phyloP scores from a whole-genome alignment of 2,329 filamentous ascomycete species.

The Chrysoporthe deuterocubensis region DNA sequence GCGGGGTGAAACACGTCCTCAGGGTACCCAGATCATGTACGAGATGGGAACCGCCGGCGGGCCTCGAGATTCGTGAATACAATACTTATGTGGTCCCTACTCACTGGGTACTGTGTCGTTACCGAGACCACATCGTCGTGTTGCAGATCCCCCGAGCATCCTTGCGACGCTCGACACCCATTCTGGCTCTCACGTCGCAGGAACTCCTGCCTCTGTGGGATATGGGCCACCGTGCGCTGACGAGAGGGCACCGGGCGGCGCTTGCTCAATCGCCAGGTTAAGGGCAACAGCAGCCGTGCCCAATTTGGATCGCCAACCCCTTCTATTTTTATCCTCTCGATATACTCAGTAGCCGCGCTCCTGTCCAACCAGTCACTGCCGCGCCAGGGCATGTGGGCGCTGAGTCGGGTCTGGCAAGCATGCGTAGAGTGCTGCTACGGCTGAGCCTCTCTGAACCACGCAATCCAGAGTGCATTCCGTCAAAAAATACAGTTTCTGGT shows the following conservation, averaged over 20 bases:
- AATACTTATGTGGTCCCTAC: neutral
- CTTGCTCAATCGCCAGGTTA: too few relatives aligned
- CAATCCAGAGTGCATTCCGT: too few relatives aligned
- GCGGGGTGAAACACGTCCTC: conserved; percentile 1
- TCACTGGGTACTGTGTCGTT: neutral
- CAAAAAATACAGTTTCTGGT: too few relatives aligned
- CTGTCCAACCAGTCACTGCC: neutral
- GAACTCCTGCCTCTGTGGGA: neutral
- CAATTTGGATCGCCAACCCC: neutral
- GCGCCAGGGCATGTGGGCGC: neutral
- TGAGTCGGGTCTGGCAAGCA: neutral
- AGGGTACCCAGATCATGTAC: neutral
- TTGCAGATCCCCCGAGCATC: neutral
- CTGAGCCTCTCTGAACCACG: neutral
- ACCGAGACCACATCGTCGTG: neutral
- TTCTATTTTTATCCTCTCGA: conserved; percentile 3
- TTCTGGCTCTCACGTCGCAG: neutral
- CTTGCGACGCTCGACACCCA: neutral
- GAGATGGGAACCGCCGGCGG: neutral
- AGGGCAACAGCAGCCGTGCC: neutral
- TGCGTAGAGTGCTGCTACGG: neutral
- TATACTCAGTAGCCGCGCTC: conserved; percentile 1
- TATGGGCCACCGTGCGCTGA: neutral
- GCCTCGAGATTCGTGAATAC: neutral
- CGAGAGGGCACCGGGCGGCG: too few relatives aligned